phyloP scores from a whole-genome alignment of 2,329 filamentous ascomycete species.

The Diaporthe ilicicola region DNA sequence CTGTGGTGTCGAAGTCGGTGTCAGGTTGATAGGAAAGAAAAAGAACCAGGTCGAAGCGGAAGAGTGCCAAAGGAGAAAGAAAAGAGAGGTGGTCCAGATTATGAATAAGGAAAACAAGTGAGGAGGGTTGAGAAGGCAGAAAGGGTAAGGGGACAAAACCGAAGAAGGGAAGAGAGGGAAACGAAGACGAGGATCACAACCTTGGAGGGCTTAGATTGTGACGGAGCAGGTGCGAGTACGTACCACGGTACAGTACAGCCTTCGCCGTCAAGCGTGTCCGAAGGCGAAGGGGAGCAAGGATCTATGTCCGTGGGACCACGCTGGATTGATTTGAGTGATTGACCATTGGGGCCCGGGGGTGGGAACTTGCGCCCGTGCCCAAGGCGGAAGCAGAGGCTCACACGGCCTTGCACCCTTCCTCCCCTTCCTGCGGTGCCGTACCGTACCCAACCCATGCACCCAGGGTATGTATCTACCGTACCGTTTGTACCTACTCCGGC shows the following conservation, averaged over 20 bases:
- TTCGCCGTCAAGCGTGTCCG: slow-evolving; percentile 2
- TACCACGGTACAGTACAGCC: not conserved
- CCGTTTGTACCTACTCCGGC: not conserved
- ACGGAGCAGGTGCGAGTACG: slow-evolving; percentile 15
- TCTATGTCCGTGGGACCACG: not conserved
- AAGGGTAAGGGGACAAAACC: slow-evolving; percentile 24
- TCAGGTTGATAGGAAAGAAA: not conserved
- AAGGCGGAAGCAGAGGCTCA: slow-evolving; percentile 15
- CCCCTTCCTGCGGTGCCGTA: not conserved
- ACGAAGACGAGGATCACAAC: slow-evolving; percentile 30
- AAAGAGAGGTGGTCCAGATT: slow-evolving; percentile 3
- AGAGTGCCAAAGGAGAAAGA: not conserved
- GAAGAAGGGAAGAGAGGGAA: slow-evolving; percentile 19
- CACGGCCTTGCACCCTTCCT: not conserved
- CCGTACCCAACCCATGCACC: not conserved
- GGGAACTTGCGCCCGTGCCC: not conserved
- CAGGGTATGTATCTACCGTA: not conserved
- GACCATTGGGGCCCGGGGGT: not conserved
- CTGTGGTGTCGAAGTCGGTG: not conserved
- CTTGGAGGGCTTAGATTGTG: slow-evolving; percentile 34
- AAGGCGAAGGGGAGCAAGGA: not conserved
- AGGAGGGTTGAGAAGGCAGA: slow-evolving; percentile 21
- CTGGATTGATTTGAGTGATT: not conserved
- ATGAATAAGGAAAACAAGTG: slow-evolving; percentile 7
- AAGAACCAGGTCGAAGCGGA: not conserved